phyloP scores from a whole-genome alignment of 106 monocot species.

The Dioscorea dumetorum region DNA sequence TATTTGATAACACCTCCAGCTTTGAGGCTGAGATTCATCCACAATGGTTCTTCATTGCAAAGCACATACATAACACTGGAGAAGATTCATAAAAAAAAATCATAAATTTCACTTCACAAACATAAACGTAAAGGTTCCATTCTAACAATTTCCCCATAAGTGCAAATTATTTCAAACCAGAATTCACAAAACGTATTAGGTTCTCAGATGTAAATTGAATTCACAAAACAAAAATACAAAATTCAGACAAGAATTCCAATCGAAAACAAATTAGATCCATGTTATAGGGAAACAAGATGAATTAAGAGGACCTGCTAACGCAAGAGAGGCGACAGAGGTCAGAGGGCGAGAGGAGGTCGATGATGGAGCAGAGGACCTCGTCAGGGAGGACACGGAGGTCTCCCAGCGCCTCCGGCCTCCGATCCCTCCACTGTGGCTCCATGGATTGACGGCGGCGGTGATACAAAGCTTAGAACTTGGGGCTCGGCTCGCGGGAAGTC shows the following conservation, averaged over 20 bases:
- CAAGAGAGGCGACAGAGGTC: slow-evolving; percentile 81
- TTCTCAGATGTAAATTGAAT: too few relatives aligned
- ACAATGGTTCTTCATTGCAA: slow-evolving; percentile 96
- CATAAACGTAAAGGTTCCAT: neutral
- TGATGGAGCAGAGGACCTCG: slow-evolving; percentile 69
- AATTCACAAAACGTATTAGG: too few relatives aligned
- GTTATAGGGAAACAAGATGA: neutral
- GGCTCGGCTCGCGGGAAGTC: too few relatives aligned
- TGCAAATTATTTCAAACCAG: too few relatives aligned
- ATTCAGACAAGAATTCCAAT: neutral
- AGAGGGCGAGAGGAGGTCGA: slow-evolving; percentile 59
- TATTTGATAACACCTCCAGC: slow-evolving; percentile 66
- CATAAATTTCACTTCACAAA: neutral
- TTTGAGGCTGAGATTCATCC: slow-evolving; percentile 82
- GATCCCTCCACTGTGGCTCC: slow-evolving; percentile 26
- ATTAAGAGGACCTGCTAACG: slow-evolving; percentile 70
- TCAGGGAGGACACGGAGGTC: slow-evolving; percentile 58
- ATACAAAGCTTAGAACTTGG: too few relatives aligned
- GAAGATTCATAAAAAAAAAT: slow-evolving; percentile 2
- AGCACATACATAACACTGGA: slow-evolving; percentile 88
- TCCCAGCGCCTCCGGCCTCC: slow-evolving; percentile 70
- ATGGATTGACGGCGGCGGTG: neutral
- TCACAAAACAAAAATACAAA: neutral
- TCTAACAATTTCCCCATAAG: too few relatives aligned
- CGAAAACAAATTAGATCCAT: neutral